Evolutionary conservation across 2,329 filamentous ascomycete genomes (phyloP).

Genomic region (Camillea tinctor): DNA sequence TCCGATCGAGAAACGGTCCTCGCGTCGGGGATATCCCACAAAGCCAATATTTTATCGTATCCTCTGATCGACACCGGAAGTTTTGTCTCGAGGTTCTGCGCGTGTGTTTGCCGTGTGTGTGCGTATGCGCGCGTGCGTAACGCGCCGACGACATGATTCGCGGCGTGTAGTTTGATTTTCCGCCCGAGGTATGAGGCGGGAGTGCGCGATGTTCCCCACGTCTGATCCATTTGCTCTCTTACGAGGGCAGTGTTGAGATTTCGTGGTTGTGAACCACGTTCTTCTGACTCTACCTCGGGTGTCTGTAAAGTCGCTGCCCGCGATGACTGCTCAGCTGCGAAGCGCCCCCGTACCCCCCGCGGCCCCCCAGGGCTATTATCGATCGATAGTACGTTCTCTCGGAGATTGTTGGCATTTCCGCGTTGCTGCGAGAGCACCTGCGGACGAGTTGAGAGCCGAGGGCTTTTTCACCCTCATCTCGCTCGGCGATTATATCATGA

Average conservation of each 20-base stretch:
- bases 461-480: neutral
- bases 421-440: neutral
- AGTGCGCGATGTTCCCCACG: too few relatives aligned
- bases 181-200: too few relatives aligned
- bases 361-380: neutral
- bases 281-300: too few relatives aligned
- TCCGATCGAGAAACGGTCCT: neutral
- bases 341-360: neutral
- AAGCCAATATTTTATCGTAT: neutral
- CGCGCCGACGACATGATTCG: neutral
- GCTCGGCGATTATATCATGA: neutral
- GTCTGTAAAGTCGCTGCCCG: neutral
- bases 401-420: neutral
- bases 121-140: neutral
- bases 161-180: neutral
- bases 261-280: too few relatives aligned
- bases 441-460: neutral
- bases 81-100: neutral
- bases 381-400: neutral
- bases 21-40: neutral
- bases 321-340: neutral
- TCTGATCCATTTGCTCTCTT: too few relatives aligned
- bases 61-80: neutral
- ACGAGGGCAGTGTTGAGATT: too few relatives aligned
- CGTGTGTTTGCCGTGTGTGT: neutral